Conservation (phyloP, 2,329 filamentous ascomycete species). For the Aspergillus fumigatiaffinis region DNA sequence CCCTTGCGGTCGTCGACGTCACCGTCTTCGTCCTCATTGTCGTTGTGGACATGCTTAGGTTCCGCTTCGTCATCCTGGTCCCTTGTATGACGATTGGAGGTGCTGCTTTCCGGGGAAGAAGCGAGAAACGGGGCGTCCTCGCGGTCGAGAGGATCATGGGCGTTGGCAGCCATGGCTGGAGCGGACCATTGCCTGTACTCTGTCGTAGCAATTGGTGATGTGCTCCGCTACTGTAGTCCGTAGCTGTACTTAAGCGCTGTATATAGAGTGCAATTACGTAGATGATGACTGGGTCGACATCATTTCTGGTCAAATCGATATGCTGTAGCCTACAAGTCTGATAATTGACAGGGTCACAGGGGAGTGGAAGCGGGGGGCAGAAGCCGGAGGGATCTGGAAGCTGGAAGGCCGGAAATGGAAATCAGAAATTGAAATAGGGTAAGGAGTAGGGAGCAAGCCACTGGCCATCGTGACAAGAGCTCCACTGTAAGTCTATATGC, state of each 20-base stretch:
- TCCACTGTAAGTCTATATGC: neutral
- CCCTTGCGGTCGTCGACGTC: constrained; percentile 2
- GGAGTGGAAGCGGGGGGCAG: neutral
- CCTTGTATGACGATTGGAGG: neutral
- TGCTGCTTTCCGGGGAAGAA: constrained; percentile 6
- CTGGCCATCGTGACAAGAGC: neutral
- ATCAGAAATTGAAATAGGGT: neutral
- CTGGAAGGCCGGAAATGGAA: neutral
- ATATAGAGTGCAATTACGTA: neutral
- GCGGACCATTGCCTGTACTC: neutral
- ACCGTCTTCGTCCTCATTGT: constrained; percentile 3
- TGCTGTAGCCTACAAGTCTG: neutral
- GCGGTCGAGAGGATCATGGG: constrained; percentile 22
- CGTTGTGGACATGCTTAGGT: neutral
- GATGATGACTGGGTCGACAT: neutral
- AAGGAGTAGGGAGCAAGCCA: neutral
- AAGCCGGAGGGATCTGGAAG: no score
- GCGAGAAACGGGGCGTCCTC: constrained; percentile 33
- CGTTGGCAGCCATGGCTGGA: constrained; percentile 19
- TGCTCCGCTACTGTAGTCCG: neutral
- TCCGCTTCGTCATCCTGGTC: constrained; percentile 1
- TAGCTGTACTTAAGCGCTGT: neutral
- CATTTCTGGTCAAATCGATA: neutral
- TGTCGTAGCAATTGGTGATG: neutral
- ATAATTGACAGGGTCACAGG: neutral